These are phyloP conservation scores for Tolypocladium sp. DNA, from an alignment of 2,329 filamentous ascomycete genomes.

Conservation along the genomic window DNA sequence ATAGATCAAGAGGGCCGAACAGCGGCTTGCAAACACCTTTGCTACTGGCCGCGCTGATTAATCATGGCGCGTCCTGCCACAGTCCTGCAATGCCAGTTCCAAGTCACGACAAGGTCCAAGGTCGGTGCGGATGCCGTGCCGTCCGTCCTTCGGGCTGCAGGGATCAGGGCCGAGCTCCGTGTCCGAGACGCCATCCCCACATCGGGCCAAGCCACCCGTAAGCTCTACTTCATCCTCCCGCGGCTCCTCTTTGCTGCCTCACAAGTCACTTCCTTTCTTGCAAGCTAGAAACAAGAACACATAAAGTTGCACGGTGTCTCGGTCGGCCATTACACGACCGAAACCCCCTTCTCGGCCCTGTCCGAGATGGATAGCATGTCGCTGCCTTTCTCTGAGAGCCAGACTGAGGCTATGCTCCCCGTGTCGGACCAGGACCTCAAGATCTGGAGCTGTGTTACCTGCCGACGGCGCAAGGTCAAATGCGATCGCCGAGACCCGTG, in stretches of 20 bases:
- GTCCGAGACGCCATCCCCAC: slow-evolving; percentile 5
- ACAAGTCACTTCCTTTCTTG: neutral
- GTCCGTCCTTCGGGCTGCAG: neutral
- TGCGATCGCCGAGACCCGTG: slow-evolving; percentile 21
- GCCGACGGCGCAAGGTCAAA: slow-evolving; percentile 19
- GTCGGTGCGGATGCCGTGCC: neutral
- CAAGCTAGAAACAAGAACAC: neutral
- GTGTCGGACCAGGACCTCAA: slow-evolving; percentile 8
- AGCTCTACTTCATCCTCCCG: neutral
- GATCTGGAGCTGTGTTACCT: slow-evolving; percentile 22
- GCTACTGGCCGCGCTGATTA: neutral
- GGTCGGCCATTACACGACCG: neutral
- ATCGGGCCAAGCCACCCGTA: neutral
- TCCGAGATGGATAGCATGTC: neutral
- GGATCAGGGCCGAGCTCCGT: slow-evolving; percentile 18
- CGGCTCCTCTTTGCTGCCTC: neutral
- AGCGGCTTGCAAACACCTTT: neutral
- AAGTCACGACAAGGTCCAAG: neutral
- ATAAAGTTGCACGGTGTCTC: neutral
- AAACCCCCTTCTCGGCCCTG: neutral
- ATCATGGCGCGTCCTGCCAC: neutral
- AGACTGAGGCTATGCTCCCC: neutral
- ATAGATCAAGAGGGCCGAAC: neutral
- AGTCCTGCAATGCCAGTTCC: neutral
- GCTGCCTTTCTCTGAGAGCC: neutral